Conservation (phyloP, 257 asterid species). For the Fraxinus anomala region DNA sequence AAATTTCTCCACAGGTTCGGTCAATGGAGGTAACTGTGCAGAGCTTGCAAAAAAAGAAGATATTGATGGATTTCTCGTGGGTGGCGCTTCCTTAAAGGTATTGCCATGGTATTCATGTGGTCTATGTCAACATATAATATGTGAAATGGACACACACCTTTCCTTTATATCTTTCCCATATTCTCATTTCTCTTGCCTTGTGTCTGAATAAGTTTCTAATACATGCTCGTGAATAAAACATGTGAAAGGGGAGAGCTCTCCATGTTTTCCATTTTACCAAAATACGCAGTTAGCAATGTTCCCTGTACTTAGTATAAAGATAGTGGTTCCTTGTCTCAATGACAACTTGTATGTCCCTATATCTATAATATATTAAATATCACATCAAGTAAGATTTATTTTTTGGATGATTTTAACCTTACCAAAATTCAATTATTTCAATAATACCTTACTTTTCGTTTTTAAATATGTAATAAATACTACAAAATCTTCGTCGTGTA, state of each 20-base stretch:
- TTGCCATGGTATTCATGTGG: constrained; percentile 2
- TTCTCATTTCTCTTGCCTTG: background rate
- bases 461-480: too few species aligned
- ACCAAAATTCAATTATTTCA: too few species aligned
- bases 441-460: too few species aligned
- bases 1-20: constrained; percentile 63
- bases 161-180: background rate
- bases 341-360: background rate
- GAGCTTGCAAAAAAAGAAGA: constrained; percentile 95
- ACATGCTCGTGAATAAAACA: background rate
- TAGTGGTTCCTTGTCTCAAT: background rate
- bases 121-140: background rate
- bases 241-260: background rate
- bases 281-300: background rate
- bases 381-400: too few species aligned
- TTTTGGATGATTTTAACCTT: too few species aligned
- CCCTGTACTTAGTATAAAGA: background rate
- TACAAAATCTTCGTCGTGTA: too few species aligned
- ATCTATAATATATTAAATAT: too few species aligned
- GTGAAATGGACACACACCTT: background rate
- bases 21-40: constrained; percentile 82
- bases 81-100: constrained; percentile 99
- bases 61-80: constrained; percentile 81
- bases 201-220: background rate
- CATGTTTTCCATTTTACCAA: background rate